A percentile compares a stretch with the other conserved stretches of the same genome.
Evolutionary conservation across 139 green algal genomes (phyloP).

Genomic region (Chlorella sp.): DNA sequence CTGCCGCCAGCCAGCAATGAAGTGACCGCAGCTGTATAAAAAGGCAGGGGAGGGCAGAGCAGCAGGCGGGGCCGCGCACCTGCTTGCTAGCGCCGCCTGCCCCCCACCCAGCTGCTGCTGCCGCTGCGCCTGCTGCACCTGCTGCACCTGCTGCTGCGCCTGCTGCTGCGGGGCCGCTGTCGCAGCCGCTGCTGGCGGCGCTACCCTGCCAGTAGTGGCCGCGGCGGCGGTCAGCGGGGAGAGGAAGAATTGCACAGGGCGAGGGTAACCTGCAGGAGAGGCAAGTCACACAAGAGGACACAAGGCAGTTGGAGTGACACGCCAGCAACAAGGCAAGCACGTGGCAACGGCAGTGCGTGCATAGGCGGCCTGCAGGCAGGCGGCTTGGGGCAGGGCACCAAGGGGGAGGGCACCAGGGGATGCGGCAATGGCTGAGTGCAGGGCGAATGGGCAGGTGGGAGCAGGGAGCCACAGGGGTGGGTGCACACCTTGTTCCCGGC

Average conservation of each 20-base stretch:
- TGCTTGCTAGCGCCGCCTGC: background rate
- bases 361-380: background rate
- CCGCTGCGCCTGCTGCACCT: background rate
- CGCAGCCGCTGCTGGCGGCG: background rate
- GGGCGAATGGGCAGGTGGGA: too few relatives aligned
- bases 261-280: slow-evolving; percentile 33
- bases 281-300: background rate
- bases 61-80: background rate
- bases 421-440: too few relatives aligned
- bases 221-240: background rate
- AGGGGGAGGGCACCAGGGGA: too few relatives aligned
- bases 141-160: background rate
- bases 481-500: too few relatives aligned
- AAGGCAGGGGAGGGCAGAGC: too few relatives aligned
- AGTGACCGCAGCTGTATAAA: too few relatives aligned
- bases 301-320: background rate
- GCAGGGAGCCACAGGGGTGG: too few relatives aligned
- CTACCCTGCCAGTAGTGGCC: background rate
- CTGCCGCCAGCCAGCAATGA: too few relatives aligned
- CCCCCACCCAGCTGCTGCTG: background rate
- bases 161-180: background rate
- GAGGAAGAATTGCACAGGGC: slow-evolving; percentile 49
- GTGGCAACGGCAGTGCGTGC: background rate
- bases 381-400: background rate
- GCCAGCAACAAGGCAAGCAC: background rate